A percentile compares a stretch with the other conserved stretches of the same genome.
phyloP scores from a whole-genome alignment of 2,329 filamentous ascomycete species.

The Hypoxylon sp. region DNA sequence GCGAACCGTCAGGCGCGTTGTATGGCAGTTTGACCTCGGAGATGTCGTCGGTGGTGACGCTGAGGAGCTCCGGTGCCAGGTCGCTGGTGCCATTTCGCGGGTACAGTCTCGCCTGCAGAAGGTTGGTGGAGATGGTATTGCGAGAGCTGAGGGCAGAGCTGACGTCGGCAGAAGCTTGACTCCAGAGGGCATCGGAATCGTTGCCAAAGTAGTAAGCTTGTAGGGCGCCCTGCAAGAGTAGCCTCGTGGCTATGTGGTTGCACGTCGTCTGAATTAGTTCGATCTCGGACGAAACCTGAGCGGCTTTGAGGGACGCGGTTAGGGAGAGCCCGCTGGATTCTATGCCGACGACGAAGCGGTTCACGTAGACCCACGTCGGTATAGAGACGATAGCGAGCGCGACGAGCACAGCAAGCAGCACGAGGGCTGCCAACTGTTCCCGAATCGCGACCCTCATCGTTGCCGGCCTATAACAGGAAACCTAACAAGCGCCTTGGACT shows the following conservation, averaged over 20 bases:
- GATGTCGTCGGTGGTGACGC: slow-evolving; percentile 63
- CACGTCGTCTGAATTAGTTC: slow-evolving; percentile 80
- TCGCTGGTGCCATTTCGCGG: slow-evolving; percentile 70
- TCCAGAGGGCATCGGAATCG: slow-evolving; percentile 66
- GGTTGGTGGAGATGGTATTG: slow-evolving; percentile 56
- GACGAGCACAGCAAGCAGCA: slow-evolving; percentile 76
- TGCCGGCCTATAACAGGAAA: slow-evolving; percentile 45
- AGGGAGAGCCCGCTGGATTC: slow-evolving; percentile 71
- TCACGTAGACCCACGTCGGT: slow-evolving; percentile 72
- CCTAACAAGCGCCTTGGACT: slow-evolving; percentile 33
- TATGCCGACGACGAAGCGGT: slow-evolving; percentile 60
- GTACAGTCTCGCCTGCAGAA: slow-evolving; percentile 78
- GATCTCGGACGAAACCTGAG: slow-evolving; percentile 80
- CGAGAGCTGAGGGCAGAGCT: slow-evolving; percentile 72
- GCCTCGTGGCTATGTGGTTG: slow-evolving; percentile 72
- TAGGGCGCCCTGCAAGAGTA: slow-evolving; percentile 65
- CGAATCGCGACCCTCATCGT: slow-evolving; percentile 86
- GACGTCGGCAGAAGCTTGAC: slow-evolving; percentile 68
- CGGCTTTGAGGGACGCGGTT: slow-evolving; percentile 86
- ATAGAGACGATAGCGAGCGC: slow-evolving; percentile 81
- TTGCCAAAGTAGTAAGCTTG: slow-evolving; percentile 63
- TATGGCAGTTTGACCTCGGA: slow-evolving; percentile 69
- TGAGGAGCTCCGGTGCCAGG: slow-evolving; percentile 63
- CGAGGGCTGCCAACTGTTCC: slow-evolving; percentile 83
- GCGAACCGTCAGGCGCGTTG: slow-evolving; percentile 61